A percentile compares a stretch with the other conserved stretches of the same genome.
Conservation (phyloP, 495 filamentous ascomycete species). For the Chaetomium cochliodes region DNA sequence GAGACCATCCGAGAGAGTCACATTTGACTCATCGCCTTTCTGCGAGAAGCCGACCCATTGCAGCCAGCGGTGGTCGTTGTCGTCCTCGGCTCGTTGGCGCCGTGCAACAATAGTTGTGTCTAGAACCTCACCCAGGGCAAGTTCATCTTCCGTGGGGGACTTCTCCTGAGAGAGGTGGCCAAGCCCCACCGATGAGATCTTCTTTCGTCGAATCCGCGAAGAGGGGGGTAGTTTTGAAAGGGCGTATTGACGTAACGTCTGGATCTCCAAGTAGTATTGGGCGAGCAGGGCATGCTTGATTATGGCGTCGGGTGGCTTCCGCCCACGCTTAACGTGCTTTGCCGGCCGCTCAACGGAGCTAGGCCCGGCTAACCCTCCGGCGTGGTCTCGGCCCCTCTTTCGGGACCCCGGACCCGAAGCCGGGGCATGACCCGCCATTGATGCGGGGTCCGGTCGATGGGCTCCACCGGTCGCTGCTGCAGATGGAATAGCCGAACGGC, state of each 20-base stretch:
- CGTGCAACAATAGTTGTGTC: constrained; percentile 68
- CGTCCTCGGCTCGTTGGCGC: constrained; percentile 11
- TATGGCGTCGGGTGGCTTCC: constrained; percentile 1
- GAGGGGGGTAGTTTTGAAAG: constrained; percentile 47
- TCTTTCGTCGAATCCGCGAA: constrained; percentile 48
- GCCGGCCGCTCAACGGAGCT: constrained; percentile 17
- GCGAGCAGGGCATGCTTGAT: constrained; percentile 66
- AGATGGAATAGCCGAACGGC: background rate
- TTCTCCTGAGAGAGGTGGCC: constrained; percentile 24
- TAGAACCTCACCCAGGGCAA: constrained; percentile 55
- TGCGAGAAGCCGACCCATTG: constrained; percentile 71
- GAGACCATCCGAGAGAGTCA: constrained; percentile 51
- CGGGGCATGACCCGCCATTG: background rate
- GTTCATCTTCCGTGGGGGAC: constrained; percentile 36
- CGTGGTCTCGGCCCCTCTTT: constrained; percentile 27
- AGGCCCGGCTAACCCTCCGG: constrained; percentile 10
- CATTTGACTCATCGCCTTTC: constrained; percentile 50
- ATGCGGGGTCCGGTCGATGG: constrained; percentile 9
- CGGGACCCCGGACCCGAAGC: constrained; percentile 10
- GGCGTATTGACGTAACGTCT: constrained; percentile 72
- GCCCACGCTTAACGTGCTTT: constrained; percentile 23
- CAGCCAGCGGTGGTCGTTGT: constrained; percentile 47
- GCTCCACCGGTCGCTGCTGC: background rate
- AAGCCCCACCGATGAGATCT: constrained; percentile 45
- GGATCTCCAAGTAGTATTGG: constrained; percentile 67